Percentiles rank a stretch among this genome's conserved stretches.
Conservation (phyloP, 306 rosid genomes). For the Glycine tomentella region DNA sequence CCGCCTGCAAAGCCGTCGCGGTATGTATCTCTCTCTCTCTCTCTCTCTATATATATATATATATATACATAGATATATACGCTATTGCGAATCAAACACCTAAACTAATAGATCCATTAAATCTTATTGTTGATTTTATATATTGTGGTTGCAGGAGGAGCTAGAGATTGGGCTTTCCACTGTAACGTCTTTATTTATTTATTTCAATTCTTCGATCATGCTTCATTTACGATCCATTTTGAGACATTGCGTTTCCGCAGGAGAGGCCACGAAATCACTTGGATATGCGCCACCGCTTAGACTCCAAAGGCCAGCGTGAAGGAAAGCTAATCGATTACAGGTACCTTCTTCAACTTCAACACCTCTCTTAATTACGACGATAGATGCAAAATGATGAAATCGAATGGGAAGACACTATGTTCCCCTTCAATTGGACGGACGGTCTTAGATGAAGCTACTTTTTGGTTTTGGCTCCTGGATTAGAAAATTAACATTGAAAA, state of each 20-base stretch:
- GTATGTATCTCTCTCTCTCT: conserved; percentile 40
- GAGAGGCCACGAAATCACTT: conserved; percentile 96
- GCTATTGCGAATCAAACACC: no score
- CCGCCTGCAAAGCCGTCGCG: conserved; percentile 92
- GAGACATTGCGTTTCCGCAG: conserved; percentile 48
- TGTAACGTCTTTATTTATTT: no score
- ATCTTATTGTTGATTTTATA: no score
- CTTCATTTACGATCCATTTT: background rate
- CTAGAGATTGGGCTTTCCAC: no score
- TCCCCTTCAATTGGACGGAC: background rate
- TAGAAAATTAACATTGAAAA: background rate
- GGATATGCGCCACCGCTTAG: conserved; percentile 64
- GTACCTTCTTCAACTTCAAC: conserved; percentile 18
- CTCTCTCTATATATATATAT: no score
- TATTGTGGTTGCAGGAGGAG: no score
- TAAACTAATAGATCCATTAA: no score
- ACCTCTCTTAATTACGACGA: background rate
- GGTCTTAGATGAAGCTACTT: background rate
- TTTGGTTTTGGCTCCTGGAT: background rate
- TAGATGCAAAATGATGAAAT: background rate
- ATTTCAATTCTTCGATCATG: background rate
- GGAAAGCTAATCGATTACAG: no score
- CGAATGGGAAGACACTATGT: background rate
- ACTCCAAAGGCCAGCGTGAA: no score
- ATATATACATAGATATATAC: no score